Conservation (phyloP, 768 basidiomycete genomes). For the Tylopilus rubrobrunneus region DNA sequence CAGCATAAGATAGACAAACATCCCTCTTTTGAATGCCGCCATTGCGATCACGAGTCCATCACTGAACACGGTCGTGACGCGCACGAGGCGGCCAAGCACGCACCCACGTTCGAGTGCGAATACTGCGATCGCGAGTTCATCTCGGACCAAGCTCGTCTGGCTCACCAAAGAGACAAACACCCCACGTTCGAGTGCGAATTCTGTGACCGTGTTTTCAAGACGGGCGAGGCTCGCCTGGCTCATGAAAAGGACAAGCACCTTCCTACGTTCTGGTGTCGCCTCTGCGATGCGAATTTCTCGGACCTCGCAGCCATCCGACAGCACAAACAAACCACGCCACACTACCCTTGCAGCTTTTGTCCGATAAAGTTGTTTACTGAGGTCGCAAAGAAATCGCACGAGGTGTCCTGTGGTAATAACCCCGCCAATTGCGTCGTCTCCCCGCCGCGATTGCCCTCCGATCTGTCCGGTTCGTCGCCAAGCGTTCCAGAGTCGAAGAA, state of each 20-base stretch:
- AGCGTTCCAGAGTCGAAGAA: neutral
- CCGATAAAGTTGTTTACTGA: neutral
- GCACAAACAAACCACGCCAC: neutral
- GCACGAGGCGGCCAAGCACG: conserved; percentile 15
- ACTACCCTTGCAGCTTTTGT: conserved; percentile 11
- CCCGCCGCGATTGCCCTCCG: neutral
- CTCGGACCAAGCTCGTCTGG: neutral
- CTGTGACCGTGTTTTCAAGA: conserved; percentile 7
- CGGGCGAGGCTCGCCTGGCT: neutral
- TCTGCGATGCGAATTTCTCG: neutral
- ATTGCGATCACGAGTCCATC: conserved; percentile 12
- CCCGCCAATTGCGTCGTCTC: neutral
- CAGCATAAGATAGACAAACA: conserved; percentile 16
- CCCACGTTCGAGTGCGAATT: conserved; percentile 10
- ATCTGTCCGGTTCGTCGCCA: neutral
- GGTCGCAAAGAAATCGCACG: conserved; percentile 1
- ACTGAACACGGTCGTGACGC: conserved; percentile 1
- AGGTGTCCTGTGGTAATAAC: neutral
- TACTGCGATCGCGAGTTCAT: neutral
- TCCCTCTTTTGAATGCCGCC: conserved; percentile 8
- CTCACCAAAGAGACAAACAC: neutral
- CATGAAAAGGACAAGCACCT: neutral
- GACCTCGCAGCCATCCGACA: neutral
- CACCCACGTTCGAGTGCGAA: conserved; percentile 4
- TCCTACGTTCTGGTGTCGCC: neutral